Conservation (phyloP, 306 rosid genomes). For the Quercus engelmannii region DNA sequence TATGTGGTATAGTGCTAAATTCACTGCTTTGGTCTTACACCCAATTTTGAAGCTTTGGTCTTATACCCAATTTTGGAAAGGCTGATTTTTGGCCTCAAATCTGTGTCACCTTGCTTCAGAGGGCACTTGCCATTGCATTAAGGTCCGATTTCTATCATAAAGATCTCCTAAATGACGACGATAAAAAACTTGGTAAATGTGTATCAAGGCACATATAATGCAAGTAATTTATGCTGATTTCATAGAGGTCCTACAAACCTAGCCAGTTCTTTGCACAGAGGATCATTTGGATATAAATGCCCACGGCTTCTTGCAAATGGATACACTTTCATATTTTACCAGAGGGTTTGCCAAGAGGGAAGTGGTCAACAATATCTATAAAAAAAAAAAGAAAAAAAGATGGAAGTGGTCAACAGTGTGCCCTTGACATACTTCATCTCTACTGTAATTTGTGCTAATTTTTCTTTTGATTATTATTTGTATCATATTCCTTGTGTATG, state of each 20-base stretch:
- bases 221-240: not conserved
- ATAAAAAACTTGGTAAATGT: too few species aligned
- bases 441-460: conserved; percentile 4
- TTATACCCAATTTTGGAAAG: too few species aligned
- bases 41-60: too few species aligned
- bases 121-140: too few species aligned
- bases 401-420: not conserved
- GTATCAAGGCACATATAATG: not conserved
- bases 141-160: not conserved
- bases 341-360: not conserved
- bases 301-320: not conserved
- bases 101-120: too few species aligned
- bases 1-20: too few species aligned
- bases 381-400: too few species aligned
- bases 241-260: conserved; percentile 1
- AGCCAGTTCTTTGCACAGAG: not conserved
- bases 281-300: not conserved
- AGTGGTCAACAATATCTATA: not conserved
- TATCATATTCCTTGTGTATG: not conserved
- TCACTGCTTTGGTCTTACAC: too few species aligned
- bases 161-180: too few species aligned
- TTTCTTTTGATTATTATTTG: conserved; percentile 5
- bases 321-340: not conserved
- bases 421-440: not conserved
- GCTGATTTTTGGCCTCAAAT: too few species aligned